Evolutionary conservation across 169 alveolate species (phyloP), one percentile per base, ranked within the genome.

Genomic region (Babesia gibsoni): DNA sequence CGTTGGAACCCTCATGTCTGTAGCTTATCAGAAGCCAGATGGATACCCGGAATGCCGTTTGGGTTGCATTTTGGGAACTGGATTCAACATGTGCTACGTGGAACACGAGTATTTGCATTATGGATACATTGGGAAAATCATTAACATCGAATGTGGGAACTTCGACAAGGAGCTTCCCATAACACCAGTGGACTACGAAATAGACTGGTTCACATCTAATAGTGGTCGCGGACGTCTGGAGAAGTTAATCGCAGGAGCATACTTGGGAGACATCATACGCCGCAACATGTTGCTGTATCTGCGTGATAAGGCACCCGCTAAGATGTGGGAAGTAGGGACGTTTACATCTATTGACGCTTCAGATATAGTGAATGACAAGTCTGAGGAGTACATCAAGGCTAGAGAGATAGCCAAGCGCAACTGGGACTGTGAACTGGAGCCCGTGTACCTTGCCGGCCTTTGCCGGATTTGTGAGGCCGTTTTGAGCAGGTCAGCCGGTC

Each of bases 11-110:
- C 84, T 93, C 27, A 52, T 93, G 79, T 92, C 97, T 14, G 90
- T 95, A 52, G 95, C 94, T 39, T 91, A 91, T 67, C 93, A 86
- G 74, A 73, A 73, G 65, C 92, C 89, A 2, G 61, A 65, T 43
- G 87, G 83, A 30, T 61, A 82, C 23, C 93, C 95, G 10, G 89
- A 79, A 27, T 91, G 95, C 52, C 59, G 67, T 25, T 72, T 93
- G 30, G 97, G 97, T 1, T 77, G 92, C 22, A 93, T 93, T 22
- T 59, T 93, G 29, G 97, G 97, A 36, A 93, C 97, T 3, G 97
- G 97, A 5, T 73, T 89, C 41, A 93, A 93, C 78, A 88, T 90
- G 37, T 92, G 96, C 67, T 93, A 93, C 56, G 77, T 81, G 48
- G 97, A 93, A 70, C 94, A 93, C n/a, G 91, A 88, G 10, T 87